These are phyloP conservation scores for Triglochin maritima DNA, from an alignment of 106 monocot genomes.

Conservation along the genomic window DNA sequence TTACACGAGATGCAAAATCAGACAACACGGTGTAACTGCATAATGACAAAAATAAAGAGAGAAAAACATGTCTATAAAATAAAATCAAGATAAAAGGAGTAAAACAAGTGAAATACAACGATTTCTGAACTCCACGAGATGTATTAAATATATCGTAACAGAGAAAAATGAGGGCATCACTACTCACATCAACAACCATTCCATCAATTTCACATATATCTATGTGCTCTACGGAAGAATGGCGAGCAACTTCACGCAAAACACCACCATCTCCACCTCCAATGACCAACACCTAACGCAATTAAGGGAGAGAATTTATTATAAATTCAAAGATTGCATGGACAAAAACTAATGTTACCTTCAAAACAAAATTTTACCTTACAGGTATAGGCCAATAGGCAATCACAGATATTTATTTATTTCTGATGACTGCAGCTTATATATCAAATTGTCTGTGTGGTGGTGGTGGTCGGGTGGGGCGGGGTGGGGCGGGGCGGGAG, in stretches of 20 bases:
- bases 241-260: slow-evolving; percentile 32
- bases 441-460: neutral
- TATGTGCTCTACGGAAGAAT: slow-evolving; percentile 39
- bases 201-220: slow-evolving; percentile 42
- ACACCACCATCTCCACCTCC: slow-evolving; percentile 49
- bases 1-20: too few relatives aligned
- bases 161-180: neutral
- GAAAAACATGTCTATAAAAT: too few relatives aligned
- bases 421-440: neutral
- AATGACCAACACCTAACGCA: slow-evolving; percentile 31
- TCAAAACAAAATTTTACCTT: neutral
- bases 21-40: too few relatives aligned
- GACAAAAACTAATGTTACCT: neutral
- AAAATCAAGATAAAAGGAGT: too few relatives aligned
- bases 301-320: neutral
- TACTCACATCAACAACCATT: slow-evolving; percentile 46
- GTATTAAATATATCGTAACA: too few relatives aligned
- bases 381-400: neutral
- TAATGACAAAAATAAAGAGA: too few relatives aligned
- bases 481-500: too few relatives aligned
- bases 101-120: too few relatives aligned
- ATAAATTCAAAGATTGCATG: neutral
- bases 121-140: too few relatives aligned
- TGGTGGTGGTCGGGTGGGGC: too few relatives aligned
- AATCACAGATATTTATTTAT: neutral